phyloP scores from a whole-genome alignment of 345 rosid species.

The Camelina laxa region DNA sequence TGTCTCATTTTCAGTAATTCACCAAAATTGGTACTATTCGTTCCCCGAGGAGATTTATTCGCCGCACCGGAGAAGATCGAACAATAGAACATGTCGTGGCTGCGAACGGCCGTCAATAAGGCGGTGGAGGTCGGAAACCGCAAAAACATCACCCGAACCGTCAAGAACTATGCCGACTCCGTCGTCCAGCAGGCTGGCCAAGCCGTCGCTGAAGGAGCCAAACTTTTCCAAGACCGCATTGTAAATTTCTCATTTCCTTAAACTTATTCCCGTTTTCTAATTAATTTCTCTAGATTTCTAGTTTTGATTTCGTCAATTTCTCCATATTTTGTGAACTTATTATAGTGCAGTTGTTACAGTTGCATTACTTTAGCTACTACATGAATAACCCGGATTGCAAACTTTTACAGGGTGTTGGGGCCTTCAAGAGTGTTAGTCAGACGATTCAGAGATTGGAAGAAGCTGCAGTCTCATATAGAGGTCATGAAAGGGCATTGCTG shows the following conservation, averaged over 20 bases:
- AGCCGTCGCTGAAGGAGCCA: slow-evolving; percentile 96
- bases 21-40: slow-evolving; percentile 24
- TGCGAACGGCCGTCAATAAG: slow-evolving; percentile 83
- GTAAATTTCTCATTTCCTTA: slow-evolving; percentile 49
- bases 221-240: slow-evolving; percentile 92
- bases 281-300: slow-evolving; percentile 1
- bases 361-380: slow-evolving; percentile 11
- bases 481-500: slow-evolving; percentile 74
- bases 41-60: slow-evolving; percentile 15
- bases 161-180: slow-evolving; percentile 88
- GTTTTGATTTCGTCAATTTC: slow-evolving; percentile 8
- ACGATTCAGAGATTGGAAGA: slow-evolving; percentile 87
- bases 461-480: slow-evolving; percentile 76
- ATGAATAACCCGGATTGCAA: slow-evolving; percentile 18
- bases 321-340: not conserved
- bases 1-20: slow-evolving; percentile 25
- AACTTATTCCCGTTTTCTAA: not conserved
- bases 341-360: not conserved
- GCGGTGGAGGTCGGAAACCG: slow-evolving; percentile 98
- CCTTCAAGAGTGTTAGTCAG: slow-evolving; percentile 64
- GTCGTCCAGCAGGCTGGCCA: slow-evolving; percentile 98
- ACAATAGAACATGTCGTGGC: slow-evolving; percentile 67
- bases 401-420: slow-evolving; percentile 61
- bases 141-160: slow-evolving; percentile 87
- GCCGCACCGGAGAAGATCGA: slow-evolving; percentile 20